A percentile compares a stretch with the other conserved stretches of the same genome.
Evolutionary conservation across 306 rosid species (phyloP).

Genomic region (Abrus precatorius): DNA sequence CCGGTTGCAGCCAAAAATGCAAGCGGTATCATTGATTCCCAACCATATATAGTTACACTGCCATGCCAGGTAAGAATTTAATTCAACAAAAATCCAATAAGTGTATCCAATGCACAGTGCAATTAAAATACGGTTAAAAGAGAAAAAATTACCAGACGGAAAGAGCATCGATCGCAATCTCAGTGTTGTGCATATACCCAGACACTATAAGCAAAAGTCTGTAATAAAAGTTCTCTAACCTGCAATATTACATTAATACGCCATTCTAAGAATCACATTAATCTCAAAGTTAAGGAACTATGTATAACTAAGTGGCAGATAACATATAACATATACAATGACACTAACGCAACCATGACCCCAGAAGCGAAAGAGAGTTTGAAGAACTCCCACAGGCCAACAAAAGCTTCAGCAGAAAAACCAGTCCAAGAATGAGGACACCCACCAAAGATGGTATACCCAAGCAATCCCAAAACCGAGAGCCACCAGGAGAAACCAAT

Average conservation of each 20-base stretch:
- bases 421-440: constrained; percentile 72
- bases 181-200: constrained; percentile 62
- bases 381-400: constrained; percentile 74
- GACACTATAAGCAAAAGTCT: constrained; percentile 65
- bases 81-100: constrained; percentile 23
- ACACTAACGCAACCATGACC: constrained; percentile 69
- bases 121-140: neutral
- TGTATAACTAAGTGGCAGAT: neutral
- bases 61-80: constrained; percentile 23
- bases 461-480: constrained; percentile 60
- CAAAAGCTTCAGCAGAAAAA: constrained; percentile 70
- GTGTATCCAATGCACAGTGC: neutral
- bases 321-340: neutral
- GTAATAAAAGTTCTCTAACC: constrained; percentile 79
- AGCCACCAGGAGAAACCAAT: constrained; percentile 75
- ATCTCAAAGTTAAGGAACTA: neutral
- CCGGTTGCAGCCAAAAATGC: constrained; percentile 82
- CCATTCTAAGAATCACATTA: constrained; percentile 22
- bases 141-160: constrained; percentile 65
- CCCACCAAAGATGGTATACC: constrained; percentile 65
- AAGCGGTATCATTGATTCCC: constrained; percentile 87
- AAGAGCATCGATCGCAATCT: constrained; percentile 70
- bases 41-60: constrained; percentile 72
- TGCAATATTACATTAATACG: constrained; percentile 46
- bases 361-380: constrained; percentile 80